These are phyloP conservation scores for Zalerion maritima DNA, from an alignment of 495 filamentous ascomycete genomes.

Conservation along the genomic window DNA sequence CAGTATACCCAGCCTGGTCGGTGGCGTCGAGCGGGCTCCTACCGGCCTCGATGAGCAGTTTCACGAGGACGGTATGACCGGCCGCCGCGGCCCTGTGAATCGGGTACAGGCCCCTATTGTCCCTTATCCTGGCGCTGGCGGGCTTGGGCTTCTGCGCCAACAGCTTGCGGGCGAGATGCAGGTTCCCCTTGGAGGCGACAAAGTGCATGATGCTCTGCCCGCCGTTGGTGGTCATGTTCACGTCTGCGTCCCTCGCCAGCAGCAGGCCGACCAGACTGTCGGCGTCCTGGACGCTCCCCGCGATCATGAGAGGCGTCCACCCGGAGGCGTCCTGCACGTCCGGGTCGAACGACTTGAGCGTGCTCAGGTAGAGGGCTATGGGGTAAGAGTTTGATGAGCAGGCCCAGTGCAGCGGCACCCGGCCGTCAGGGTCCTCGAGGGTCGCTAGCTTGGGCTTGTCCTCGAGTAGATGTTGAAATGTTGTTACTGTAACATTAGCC, in stretches of 20 bases:
- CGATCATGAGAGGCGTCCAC: conserved; percentile 94
- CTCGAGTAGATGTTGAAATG: conserved; percentile 24
- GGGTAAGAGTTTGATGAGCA: conserved; percentile 66
- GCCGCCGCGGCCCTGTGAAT: conserved; percentile 86
- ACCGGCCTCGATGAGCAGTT: conserved; percentile 61
- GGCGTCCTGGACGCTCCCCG: conserved; percentile 59
- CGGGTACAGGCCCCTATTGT: conserved; percentile 72
- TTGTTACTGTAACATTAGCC: conserved; percentile 2
- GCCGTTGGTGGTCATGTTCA: conserved; percentile 37
- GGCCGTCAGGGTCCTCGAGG: conserved; percentile 72
- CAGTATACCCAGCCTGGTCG: conserved; percentile 72
- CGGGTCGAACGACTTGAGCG: conserved; percentile 63
- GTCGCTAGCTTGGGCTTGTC: conserved; percentile 66
- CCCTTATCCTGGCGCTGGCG: conserved; percentile 70
- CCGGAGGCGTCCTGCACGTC: conserved; percentile 81
- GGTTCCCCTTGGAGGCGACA: conserved; percentile 72
- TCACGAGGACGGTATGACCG: conserved; percentile 73
- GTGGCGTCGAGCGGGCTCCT: conserved; percentile 74
- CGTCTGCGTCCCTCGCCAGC: conserved; percentile 67
- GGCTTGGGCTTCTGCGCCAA: conserved; percentile 50
- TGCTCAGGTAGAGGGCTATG: conserved; percentile 57
- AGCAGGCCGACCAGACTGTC: conserved; percentile 60
- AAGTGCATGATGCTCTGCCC: conserved; percentile 79
- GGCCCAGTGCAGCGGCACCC: conserved; percentile 92
- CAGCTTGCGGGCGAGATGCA: conserved; percentile 66